Evolutionary conservation across 2,329 filamentous ascomycete genomes (phyloP), one percentile per base, ranked within the genome.

Genomic region (Fragosphaeria purpurea): DNA sequence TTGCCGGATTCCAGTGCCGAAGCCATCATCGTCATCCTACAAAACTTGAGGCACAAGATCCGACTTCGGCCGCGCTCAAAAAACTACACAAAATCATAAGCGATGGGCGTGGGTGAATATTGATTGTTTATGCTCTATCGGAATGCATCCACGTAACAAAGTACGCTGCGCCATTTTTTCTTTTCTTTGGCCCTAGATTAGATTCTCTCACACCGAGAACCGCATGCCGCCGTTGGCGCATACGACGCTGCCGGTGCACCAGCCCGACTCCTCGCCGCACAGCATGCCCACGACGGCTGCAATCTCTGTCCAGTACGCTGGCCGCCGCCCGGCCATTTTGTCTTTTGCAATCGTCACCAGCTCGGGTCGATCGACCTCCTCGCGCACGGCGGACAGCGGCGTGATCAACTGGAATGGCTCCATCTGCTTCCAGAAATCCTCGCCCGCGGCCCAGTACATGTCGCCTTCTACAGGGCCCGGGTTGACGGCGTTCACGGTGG

Each of bases 191-290:
- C 6, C n/a, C 11, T 37, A 37, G 35, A 37, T 6, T 37, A 37
- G 35, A 37, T 37, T 7, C 35, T 11, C 11, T 37, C 11, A 46
- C 4, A 22, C 39, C 44, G 38, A 35, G 44, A 66, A 63, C 49
- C 69, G 50, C 77, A 88, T 82, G 7, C 87, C 87, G 1, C 87
- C 87, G 62, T 91, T 91, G 5, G 86, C 85, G 67, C 82, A 86
- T 4, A 91, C 77, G 31, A 89, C 83, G 64, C 83, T 84, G 1
- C 87, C 87, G 0, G 86, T 91, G 60, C 79, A 83, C 85, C 86
- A 91, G 7, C 71, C 76, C n/a, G 77, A 76, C 62, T 91, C 86
- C 7, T 73, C 70, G 4, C 77, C 76, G 62, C 85, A 88, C 22
- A 90, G 66, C 84, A 90, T 88, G 2, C 78, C 85, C 22, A 89